phyloP scores from a whole-genome alignment of 2,329 filamentous ascomycete species.

The Xylariaceae sp. region DNA sequence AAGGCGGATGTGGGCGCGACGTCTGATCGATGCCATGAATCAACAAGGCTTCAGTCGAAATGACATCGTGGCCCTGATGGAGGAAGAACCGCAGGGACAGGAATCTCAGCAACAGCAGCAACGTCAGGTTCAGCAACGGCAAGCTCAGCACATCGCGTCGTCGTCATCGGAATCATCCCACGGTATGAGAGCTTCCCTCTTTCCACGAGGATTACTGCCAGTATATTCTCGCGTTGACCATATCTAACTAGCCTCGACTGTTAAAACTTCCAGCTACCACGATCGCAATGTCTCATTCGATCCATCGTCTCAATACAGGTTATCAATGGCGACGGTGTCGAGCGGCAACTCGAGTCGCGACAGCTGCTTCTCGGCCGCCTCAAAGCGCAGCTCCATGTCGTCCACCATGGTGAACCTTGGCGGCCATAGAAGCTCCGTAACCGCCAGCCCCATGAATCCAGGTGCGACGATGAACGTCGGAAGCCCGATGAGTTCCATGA shows the following conservation, averaged over 20 bases:
- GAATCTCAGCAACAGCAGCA: constrained; percentile 14
- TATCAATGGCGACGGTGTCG: constrained; percentile 31
- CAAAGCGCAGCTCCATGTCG: constrained; percentile 30
- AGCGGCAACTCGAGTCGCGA: constrained; percentile 30
- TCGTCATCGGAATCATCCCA: constrained; percentile 17
- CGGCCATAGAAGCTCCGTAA: too few species aligned
- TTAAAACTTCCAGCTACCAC: constrained; percentile 29
- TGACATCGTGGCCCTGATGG: constrained; percentile 28
- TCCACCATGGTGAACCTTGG: constrained; percentile 9
- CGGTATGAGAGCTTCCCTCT: constrained; percentile 18
- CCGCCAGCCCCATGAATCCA: too few species aligned
- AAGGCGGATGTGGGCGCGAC: constrained; percentile 30
- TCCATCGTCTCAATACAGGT: constrained; percentile 24
- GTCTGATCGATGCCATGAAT: constrained; percentile 33
- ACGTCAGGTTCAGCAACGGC: constrained; percentile 8
- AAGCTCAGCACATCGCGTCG: constrained; percentile 17
- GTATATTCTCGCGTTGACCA: constrained; percentile 7
- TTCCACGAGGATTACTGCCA: neutral
- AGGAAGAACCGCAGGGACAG: constrained; percentile 23
- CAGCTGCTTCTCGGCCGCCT: constrained; percentile 31
- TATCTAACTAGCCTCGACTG: constrained; percentile 16
- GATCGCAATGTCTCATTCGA: constrained; percentile 25
- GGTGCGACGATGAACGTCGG: too few species aligned
- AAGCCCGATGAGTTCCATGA: too few species aligned
- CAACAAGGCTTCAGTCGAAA: constrained; percentile 32